Base-by-base conservation (phyloP, 2,329 filamentous ascomycete species). In the Scopulariopsis brevicaulis region DNA sequence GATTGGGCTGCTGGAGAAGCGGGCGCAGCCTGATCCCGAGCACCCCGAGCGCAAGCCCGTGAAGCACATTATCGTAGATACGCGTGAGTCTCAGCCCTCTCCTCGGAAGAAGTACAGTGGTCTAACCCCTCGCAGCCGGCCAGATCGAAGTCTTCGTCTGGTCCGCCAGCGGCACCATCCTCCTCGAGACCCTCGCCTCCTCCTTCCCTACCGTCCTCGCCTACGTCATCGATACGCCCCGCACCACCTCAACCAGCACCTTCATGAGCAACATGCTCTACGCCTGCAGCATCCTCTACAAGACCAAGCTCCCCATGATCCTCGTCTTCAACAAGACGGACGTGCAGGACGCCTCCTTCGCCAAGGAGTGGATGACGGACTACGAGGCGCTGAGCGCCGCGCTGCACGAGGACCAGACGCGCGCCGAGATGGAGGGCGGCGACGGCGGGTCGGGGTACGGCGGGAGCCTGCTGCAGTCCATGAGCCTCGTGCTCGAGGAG, bases 211-310 rank as follows among this genome's bases (percentile, higher is more conserved):
- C 95, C 0, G 90, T 99, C 48, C 90, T 99, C 65, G 94, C 94
- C 59, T 99, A 97, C 73, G 83, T 99, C 60, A 96, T 99, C 71
- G 94, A 99, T 72, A 99, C 94, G 1, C 94, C 95, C 3, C 85
- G 94, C 57, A 96, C 92, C 15, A 85, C 88, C 40, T 96, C 90
- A 46, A 97, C 94, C 0, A 92, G 88, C 62, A 99, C 94, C 0
- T 99, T 99, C 73, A 99, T 99, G 94, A 95, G 89, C 70, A 99
- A 99, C 74, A 99, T 99, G 94, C 85, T 99, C 51, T 99, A 99
- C 72, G 94, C 94, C 24, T 97, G 94, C 78, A 96, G 89, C 60
- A 99, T 99, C 63, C 82, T 99, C 18, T 99, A 99, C 82, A 97
- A 97, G 77, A 97, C 93, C 1, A 96, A 96, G 70, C 79, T 99